These are phyloP conservation scores for Phialophora macrospora DNA, from an alignment of 2,329 filamentous ascomycete genomes.

Conservation along the genomic window DNA sequence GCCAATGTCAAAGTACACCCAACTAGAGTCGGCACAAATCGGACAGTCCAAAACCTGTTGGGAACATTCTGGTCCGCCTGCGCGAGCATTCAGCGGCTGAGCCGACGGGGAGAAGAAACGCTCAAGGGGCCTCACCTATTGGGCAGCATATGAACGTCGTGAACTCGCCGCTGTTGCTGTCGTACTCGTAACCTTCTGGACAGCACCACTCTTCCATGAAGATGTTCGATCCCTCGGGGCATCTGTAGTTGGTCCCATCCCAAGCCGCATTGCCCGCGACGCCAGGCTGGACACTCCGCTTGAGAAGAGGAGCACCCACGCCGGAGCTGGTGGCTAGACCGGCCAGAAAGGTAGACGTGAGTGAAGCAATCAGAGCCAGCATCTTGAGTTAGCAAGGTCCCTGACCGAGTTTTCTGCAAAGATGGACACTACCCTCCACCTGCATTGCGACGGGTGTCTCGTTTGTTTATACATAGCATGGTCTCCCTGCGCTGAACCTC, in stretches of 20 bases:
- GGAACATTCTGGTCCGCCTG: slow-evolving; percentile 5
- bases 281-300: slow-evolving; percentile 9
- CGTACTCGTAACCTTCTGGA: slow-evolving; percentile 8
- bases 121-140: not conserved
- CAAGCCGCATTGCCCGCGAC: slow-evolving; percentile 11
- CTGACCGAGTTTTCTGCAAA: not conserved
- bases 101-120: not conserved
- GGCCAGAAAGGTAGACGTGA: not conserved
- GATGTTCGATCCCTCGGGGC: slow-evolving; percentile 5
- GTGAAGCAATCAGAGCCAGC: not conserved
- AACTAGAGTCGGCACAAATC: slow-evolving; percentile 4
- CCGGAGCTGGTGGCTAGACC: not conserved
- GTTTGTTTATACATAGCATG: not conserved
- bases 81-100: not conserved
- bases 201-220: slow-evolving; percentile 10
- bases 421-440: not conserved
- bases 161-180: slow-evolving; percentile 8
- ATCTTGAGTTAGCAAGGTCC: not conserved
- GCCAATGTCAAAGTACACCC: slow-evolving; percentile 8
- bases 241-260: slow-evolving; percentile 12
- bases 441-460: not conserved
- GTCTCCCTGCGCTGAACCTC: not conserved
- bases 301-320: not conserved
- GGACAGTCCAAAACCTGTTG: slow-evolving; percentile 9
- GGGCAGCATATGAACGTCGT: slow-evolving; percentile 13